Evolutionary conservation across 306 rosid species (phyloP), one percentile per base, ranked within the genome.

Genomic region (Comarum palustre): DNA sequence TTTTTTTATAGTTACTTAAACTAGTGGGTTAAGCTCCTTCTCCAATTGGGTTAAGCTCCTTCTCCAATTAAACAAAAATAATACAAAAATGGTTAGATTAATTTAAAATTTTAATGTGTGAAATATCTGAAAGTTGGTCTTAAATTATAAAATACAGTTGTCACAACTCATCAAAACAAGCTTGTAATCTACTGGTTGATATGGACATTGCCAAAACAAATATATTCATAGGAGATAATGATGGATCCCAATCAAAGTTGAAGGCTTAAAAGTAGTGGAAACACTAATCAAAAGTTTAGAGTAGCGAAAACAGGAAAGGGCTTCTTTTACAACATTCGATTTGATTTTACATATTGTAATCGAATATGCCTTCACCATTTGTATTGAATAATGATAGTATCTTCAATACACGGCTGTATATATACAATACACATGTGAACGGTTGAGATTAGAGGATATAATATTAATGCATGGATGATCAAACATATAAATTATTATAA

Each of bases 71-170:
- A 38, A 5, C 6, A 38, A 38, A 38, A n/a, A n/a, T n/a, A n/a
- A n/a, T 38, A 38, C 2, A 38, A 38, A 38, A 38, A 38, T 38
- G 42, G 42, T 0, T 38, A 10, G 42, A 6, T 61, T 61, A 32
- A 61, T 16, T 22, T 61, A 31, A 16, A 58, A 27, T 27, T 22
- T 27, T 27, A 15, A 29, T 29, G 24, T 27, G 8, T 27, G 55
- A 66, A 52, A 39, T n/a, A 54, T 54, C 73, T 66, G 48, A 24
- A 41, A 66, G 66, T 54, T 31, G 62, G 50, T 47, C 48, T 47
- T 31, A 36, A 48, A 74, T 2, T 16, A 74, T 48, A 64, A 15
- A 64, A 50, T 72, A 15, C 19, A 22, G 65, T 71, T 6, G 20
- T n/a, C 38, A 43, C 67, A 47, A 55, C 29, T 43, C 2, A 32